A percentile compares a stretch with the other conserved stretches of the same genome.
Conservation (phyloP, 2,329 filamentous ascomycete genomes). For the Exophiala bonariae region DNA sequence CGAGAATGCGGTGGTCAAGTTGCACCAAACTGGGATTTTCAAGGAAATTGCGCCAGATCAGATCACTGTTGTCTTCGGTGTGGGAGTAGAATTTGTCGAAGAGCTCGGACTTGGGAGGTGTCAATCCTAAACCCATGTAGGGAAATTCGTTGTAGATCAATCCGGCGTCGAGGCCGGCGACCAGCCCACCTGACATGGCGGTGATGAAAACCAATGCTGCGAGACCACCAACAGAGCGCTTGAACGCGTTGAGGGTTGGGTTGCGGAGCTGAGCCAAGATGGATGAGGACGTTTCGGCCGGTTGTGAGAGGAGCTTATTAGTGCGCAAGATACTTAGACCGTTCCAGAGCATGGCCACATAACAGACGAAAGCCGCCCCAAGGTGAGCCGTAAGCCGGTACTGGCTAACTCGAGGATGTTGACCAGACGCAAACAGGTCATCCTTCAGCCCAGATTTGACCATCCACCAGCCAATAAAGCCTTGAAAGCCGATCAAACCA, state of each 20-base stretch:
- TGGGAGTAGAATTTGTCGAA: conserved; percentile 84
- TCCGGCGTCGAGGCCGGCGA: conserved; percentile 92
- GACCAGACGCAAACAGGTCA: conserved; percentile 87
- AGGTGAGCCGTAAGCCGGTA: conserved; percentile 90
- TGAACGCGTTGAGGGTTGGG: conserved; percentile 71
- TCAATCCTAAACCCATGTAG: conserved; percentile 81
- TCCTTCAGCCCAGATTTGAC: conserved; percentile 95
- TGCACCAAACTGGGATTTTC: conserved; percentile 97
- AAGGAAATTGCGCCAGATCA: conserved; percentile 96
- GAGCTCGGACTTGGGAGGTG: conserved; percentile 79
- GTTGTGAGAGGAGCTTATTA: conserved; percentile 60
- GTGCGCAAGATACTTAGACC: conserved; percentile 82
- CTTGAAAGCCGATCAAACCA: conserved; percentile 88
- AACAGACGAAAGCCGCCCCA: conserved; percentile 86
- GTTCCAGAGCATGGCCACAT: conserved; percentile 90
- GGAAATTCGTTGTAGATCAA: conserved; percentile 99
- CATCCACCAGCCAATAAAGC: conserved; percentile 99
- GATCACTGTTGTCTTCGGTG: conserved; percentile 66
- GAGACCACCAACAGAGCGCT: conserved; percentile 69
- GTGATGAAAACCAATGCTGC: conserved; percentile 80
- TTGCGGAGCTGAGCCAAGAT: conserved; percentile 63
- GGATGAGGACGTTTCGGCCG: conserved; percentile 61
- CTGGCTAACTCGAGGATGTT: conserved; percentile 89
- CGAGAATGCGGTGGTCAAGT: conserved; percentile 90
- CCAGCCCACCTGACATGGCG: conserved; percentile 88